phyloP scores from a whole-genome alignment of 2,329 filamentous ascomycete species.

The Colletotrichum melonis region DNA sequence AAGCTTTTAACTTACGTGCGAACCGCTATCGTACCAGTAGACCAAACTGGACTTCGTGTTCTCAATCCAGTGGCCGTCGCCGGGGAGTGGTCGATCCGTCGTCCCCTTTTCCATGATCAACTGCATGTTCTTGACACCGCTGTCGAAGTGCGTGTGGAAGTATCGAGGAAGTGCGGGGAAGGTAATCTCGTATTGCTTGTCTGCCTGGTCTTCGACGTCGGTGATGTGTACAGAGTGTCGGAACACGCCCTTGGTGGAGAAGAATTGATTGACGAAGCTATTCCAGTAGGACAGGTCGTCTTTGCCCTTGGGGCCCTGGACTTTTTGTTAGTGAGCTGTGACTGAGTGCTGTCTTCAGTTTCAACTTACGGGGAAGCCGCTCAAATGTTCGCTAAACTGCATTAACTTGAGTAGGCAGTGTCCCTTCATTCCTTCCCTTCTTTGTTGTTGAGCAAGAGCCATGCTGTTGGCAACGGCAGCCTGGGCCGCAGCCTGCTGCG shows the following conservation, averaged over 20 bases:
- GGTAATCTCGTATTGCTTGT: conserved; percentile 89
- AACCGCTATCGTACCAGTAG: conserved; percentile 88
- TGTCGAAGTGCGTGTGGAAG: conserved; percentile 89
- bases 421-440: conserved; percentile 63
- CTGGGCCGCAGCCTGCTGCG: conserved; percentile 36
- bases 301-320: conserved; percentile 66
- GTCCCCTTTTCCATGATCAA: conserved; percentile 80
- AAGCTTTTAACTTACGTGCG: conserved; percentile 72
- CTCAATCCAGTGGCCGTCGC: conserved; percentile 78
- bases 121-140: conserved; percentile 87
- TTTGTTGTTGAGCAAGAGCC: conserved; percentile 55
- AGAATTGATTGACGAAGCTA: conserved; percentile 82
- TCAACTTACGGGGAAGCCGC: conserved; percentile 63
- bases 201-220: conserved; percentile 65
- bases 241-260: conserved; percentile 81
- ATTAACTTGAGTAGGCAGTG: conserved; percentile 70
- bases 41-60: conserved; percentile 83
- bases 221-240: conserved; percentile 74
- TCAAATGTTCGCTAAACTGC: conserved; percentile 72
- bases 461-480: conserved; percentile 48
- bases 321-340: conserved; percentile 15
- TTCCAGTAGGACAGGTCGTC: conserved; percentile 84
- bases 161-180: conserved; percentile 86
- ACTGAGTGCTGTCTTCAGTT: neutral
- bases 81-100: conserved; percentile 65